Base-by-base conservation (phyloP, 1,139 yeast species). In the Yamadazyma taylorii region DNA sequence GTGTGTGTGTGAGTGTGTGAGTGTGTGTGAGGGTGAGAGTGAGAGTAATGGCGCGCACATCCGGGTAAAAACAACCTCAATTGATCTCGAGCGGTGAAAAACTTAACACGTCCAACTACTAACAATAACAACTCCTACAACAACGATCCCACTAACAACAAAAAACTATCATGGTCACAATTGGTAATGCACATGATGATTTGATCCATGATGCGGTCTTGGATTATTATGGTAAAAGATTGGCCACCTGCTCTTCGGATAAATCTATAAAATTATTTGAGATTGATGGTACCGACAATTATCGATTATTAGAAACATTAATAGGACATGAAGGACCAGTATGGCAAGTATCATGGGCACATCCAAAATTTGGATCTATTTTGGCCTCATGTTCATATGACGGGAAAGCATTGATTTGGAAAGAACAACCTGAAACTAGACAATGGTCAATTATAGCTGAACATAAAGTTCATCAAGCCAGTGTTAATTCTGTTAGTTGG, bases 291-390 rank as follows among this genome's bases (percentile, higher is more conserved):
- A 89, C 92, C 34, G 95, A 88, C 39, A 78, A 74, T 53, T 86
- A 85, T 61, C 81, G 76, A 57, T 70, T 89, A 37, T 73, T 83
- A 23, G 96, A 89, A 49, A 89, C 97, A 1, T 71, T 92, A 48
- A 76, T 56, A 79, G 96, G 73, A 22, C 99, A 92, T 61, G 96
- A 89, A 47, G 98, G 98, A 16, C 97, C 98, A 9, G 97, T 94
- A 34, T 94, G 99, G 98, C 96, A 92, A 65, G 95, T 90, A 24
- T 80, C 90, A 36, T 92, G 98, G 99, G 97, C 98, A 2, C 98
- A 94, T 60, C 98, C 99, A 30, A 92, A 92, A 61, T 92, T 92
- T 56, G 98, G 98, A 25, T 85, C 89, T 5, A 87, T 92, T 48
- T 73, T 92, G 48, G 98, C 98, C 0, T 85, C 96, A 21, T 89